Evolutionary conservation across 805 yeast species (phyloP).

Genomic region (Lipomyces mesembrius): DNA sequence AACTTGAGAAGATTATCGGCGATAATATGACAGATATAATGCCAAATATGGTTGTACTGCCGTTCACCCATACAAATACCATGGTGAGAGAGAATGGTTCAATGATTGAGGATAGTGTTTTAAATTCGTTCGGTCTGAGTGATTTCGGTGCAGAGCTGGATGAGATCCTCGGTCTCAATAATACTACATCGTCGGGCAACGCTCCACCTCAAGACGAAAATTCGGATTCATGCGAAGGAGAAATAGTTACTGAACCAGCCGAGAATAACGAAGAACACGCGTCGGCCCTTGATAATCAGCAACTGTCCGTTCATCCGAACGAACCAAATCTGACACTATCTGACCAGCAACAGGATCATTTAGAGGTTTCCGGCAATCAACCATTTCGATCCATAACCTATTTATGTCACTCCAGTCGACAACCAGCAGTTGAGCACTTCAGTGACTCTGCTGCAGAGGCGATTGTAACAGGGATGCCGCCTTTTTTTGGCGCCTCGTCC

Average conservation of each 20-base stretch:
- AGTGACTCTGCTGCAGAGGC: background rate
- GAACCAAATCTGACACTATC: background rate
- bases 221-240: background rate
- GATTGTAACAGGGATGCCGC: background rate
- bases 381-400: background rate
- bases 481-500: background rate
- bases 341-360: background rate
- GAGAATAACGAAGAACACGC: background rate
- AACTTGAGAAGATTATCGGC: constrained; percentile 6
- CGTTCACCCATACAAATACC: background rate
- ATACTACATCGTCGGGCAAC: background rate
- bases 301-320: background rate
- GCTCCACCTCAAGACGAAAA: background rate
- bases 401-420: background rate
- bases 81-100: constrained; percentile 4
- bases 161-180: background rate
- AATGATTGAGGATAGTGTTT: background rate
- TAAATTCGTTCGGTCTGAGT: constrained; percentile 3
- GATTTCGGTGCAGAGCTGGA: constrained; percentile 3
- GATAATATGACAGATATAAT: constrained; percentile 3
- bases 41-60: constrained; percentile 7
- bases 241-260: background rate
- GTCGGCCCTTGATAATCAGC: background rate
- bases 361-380: background rate
- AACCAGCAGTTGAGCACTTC: background rate